Evolutionary conservation across 257 asterid genomes (phyloP).

Genomic region (Buddleja alternifolia): DNA sequence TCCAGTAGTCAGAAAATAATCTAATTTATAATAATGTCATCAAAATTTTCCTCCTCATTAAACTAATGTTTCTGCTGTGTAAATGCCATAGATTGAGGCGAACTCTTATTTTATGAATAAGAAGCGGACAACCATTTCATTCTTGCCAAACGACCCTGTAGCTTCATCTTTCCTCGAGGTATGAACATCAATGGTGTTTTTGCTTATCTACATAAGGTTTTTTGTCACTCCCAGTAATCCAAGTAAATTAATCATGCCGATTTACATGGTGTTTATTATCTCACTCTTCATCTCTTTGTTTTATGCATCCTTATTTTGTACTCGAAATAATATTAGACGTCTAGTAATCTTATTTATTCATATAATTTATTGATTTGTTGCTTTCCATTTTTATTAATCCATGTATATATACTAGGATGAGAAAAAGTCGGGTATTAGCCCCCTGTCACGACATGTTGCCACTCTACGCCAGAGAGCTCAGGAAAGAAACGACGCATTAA

Average conservation of each 20-base stretch:
- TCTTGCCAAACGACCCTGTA: conserved; percentile 74
- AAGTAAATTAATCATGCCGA: neutral
- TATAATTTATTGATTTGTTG: neutral
- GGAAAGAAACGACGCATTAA: conserved; percentile 68
- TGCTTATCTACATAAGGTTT: neutral
- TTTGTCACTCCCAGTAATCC: neutral
- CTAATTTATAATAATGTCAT: neutral
- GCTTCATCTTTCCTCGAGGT: conserved; percentile 90
- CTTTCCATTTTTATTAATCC: neutral
- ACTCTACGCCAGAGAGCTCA: conserved; percentile 67
- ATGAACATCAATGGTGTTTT: conserved; percentile 24
- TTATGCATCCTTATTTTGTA: too few relatives aligned
- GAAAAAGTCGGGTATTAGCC: conserved; percentile 62
- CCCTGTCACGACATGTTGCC: conserved; percentile 66
- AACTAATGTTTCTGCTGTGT: conserved; percentile 31
- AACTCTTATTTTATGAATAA: conserved; percentile 75
- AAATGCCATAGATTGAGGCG: conserved; percentile 63
- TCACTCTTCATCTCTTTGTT: neutral
- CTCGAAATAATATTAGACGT: too few relatives aligned
- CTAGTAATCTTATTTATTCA: too few relatives aligned
- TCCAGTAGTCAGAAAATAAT: conserved; percentile 2
- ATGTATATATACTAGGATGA: conserved; percentile 55
- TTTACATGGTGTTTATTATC: neutral
- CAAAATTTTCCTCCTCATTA: neutral
- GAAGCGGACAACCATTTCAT: conserved; percentile 63